Percentiles rank a stretch among this genome's conserved stretches.
Evolutionary conservation across 345 rosid genomes (phyloP).

Genomic region (Brassica incana): DNA sequence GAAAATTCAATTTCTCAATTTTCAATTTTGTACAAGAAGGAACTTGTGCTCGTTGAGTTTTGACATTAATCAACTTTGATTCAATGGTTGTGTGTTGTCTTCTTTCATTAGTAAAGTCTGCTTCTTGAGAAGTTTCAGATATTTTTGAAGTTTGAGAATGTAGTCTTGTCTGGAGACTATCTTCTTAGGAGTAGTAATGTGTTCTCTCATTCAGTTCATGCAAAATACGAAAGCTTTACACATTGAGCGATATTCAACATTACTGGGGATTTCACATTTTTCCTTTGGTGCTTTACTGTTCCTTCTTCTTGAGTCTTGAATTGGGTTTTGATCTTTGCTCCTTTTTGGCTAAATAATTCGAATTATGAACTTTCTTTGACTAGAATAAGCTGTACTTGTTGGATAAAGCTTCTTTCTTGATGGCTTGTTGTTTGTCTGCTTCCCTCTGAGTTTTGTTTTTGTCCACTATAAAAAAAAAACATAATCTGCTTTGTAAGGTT

Average conservation of each 20-base stretch:
- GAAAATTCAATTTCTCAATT: neutral
- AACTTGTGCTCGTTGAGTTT: neutral
- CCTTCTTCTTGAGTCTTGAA: neutral
- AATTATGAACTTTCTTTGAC: conserved; percentile 2
- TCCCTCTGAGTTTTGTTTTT: neutral
- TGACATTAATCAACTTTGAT: neutral
- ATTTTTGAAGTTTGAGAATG: neutral
- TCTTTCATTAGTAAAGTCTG: neutral
- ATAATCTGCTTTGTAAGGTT: conserved; percentile 4
- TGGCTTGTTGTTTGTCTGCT: conserved; percentile 8
- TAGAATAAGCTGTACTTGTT: neutral
- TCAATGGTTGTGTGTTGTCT: neutral
- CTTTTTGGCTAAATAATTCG: neutral
- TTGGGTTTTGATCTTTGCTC: neutral
- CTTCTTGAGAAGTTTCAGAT: neutral
- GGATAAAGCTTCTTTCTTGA: conserved; percentile 6
- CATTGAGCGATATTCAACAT: neutral
- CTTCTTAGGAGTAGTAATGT: neutral
- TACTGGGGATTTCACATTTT: neutral
- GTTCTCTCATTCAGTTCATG: neutral
- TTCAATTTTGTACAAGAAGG: neutral
- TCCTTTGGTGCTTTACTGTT: no score
- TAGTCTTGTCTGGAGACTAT: neutral
- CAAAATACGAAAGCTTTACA: neutral
- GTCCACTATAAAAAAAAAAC: neutral